Evolutionary conservation across 169 alveolate species (phyloP), one percentile per base, ranked within the genome.

Genomic region (Blepharisma undulans): DNA sequence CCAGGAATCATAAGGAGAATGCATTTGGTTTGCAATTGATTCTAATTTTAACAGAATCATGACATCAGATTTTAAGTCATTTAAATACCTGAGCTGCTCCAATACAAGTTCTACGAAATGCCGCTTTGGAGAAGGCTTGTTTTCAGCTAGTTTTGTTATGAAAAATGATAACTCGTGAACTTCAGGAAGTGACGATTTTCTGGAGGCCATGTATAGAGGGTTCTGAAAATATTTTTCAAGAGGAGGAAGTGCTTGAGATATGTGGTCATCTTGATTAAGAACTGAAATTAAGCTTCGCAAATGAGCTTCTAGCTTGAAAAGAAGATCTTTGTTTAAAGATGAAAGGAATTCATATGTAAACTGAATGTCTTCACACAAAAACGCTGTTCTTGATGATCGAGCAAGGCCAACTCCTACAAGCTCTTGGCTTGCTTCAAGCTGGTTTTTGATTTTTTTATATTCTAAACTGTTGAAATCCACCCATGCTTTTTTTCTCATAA

Each of bases 391-490:
- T 25, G 33, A 74, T 29, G 80, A 74, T 29, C 80, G 30, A 8
- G 80, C 80, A 18, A 74, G 80, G 27, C 80, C 80, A 74, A 74
- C 80, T 25, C 80, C 33, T 29, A 74, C 48, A 22, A 74, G 80
- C 33, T 74, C 80, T 29, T 74, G 30, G 30, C 80, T 29, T 25
- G 80, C 80, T 74, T 74, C 80, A 25, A 74, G 33, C 29, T 22
- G 80, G 12, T 22, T 25, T 29, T 8, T 29, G 30, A 74, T 29
- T 18, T 74, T 22, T 74, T 74, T 22, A 29, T 74, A 25, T 74
- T 29, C 48, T 18, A 74, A 74, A 74, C 12, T 25, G 36, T 74
- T 29, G 10, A 74, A 74, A 29, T 74, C 33, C 3, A 25, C 29
- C 80, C 80, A 74, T 29, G 30, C 80, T 18, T 74, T 74, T 74